Percentiles rank a stretch among this genome's conserved stretches.
Evolutionary conservation across 2,329 filamentous ascomycete genomes (phyloP).

Genomic region (Blastomyces percursus): DNA sequence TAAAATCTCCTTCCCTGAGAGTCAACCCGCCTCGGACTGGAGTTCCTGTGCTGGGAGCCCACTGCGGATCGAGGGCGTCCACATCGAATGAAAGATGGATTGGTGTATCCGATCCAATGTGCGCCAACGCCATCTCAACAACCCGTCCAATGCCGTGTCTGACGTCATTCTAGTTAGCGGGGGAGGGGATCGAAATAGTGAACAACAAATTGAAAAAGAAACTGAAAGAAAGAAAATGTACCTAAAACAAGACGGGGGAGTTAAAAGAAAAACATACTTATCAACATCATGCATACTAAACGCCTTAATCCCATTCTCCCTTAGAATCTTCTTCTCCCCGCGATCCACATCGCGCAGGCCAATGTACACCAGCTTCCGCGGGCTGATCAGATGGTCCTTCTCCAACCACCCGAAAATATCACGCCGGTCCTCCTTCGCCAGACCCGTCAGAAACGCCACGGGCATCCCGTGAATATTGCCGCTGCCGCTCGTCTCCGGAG

Average conservation of each 20-base stretch:
- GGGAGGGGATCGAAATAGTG: neutral
- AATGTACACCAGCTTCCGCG: slow-evolving; percentile 91
- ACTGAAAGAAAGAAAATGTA: neutral
- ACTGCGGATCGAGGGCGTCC: slow-evolving; percentile 89
- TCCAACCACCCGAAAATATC: slow-evolving; percentile 86
- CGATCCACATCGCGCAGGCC: slow-evolving; percentile 83
- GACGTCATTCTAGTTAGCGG: slow-evolving; percentile 4
- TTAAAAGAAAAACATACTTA: slow-evolving; percentile 42
- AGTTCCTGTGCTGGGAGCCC: slow-evolving; percentile 91
- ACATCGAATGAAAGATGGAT: slow-evolving; percentile 98
- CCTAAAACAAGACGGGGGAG: neutral
- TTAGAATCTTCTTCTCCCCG: slow-evolving; percentile 86
- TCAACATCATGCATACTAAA: slow-evolving; percentile 99
- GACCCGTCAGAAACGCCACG: slow-evolving; percentile 76
- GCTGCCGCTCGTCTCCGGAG: slow-evolving; percentile 75
- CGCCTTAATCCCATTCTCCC: slow-evolving; percentile 82
- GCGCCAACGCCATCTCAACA: slow-evolving; percentile 95
- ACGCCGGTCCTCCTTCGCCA: slow-evolving; percentile 63
- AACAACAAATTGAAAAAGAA: neutral
- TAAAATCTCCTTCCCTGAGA: slow-evolving; percentile 90
- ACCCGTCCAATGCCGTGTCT: slow-evolving; percentile 89
- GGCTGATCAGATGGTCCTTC: slow-evolving; percentile 47
- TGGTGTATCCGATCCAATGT: slow-evolving; percentile 87
- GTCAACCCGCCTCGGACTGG: slow-evolving; percentile 89
- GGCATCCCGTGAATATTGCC: slow-evolving; percentile 99